Base-by-base conservation (phyloP, 140 eudicot species). In the Ambrosia hybrid region DNA sequence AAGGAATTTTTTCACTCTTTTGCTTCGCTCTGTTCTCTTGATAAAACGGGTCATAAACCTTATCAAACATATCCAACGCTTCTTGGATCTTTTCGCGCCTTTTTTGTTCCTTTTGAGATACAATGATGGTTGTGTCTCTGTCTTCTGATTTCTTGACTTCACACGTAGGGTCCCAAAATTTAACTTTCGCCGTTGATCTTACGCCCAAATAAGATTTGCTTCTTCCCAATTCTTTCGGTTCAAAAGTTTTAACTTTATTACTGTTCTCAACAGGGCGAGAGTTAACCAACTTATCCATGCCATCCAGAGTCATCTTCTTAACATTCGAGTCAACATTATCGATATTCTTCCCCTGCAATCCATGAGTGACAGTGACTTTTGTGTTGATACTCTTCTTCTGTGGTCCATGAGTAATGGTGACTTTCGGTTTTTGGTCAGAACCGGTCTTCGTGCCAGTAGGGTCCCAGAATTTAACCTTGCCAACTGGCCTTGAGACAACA, bases 1-100 rank as follows among this genome's bases (percentile, higher is more conserved):
- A 43, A 12, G 30, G 11, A 3, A 57, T 75, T 15, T 33, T 60
- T 71, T 61, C 56, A 6, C 11, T 46, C 62, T 68, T 49, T 9
- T 71, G 15, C 45, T 58, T 81, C 16, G 43, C 45, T 67, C 13
- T n/a, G 21, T 65, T 57, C 15, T 70, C 71, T 51, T 70, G 26
- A n/a, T 0, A 4, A 34, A 70, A 51, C 64, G 59, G n/a, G 17
- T 57, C 39, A 56, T 56, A 60, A 3, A 61, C 33, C 34, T 38
- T 15, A 9, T 81, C 68, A 57, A 78, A 84, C 16, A 78, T 5
- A 41, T n/a, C 33, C 76, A 84, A 69, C 36, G 79, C 76, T 7
- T 81, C 76, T 13, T n/a, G 10, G 60, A 77, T 82, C 72, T 75
- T 79, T 48, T 14, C 65, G 59, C 85, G 83, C 64, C 55, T 64